Evolutionary conservation across 176 grass and related monocot species (phyloP), one percentile per base, ranked within the genome.

Genomic region (Paspalum notatum): DNA sequence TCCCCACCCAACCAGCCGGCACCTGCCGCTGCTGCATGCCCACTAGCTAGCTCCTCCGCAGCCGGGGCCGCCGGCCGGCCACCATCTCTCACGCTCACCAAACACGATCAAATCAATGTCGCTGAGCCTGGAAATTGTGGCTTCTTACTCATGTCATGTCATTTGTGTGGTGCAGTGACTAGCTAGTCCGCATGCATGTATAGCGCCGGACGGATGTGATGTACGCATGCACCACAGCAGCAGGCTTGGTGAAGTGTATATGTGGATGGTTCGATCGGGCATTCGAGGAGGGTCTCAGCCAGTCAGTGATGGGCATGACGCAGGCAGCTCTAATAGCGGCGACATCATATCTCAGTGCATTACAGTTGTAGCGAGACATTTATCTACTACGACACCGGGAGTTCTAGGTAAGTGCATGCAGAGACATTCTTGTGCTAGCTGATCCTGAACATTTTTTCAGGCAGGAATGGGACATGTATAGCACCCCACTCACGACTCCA

Each of bases 71-170:
- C 14, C 44, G 21, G 15, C 3, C 4, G 22, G 7, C 6, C 45
- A 51, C 14, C 44, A 26, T 61, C 74, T 32, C 58, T 47, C 58
- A 57, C 12, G 54, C 40, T 76, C 73, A 64, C 60, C 45, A 21
- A 63, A 49, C 74, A 47, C 74, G 20, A 18, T 7, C 8, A 20
- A 9, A 0, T 70, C 5, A 14, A 14, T 13, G 21, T 8, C 2
- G 24, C 50, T 22, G 11, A 5, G 4, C 8, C 12, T 44, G 27
- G 9, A 39, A 22, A 45, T 22, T 55, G 71, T 54, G 14, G 71
- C 32, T 40, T 12, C 39, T 32, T 32, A 32, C 3, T 32, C 70
- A 73, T 41, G 20, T 13, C 21, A 32, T 32, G 20, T 13, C 21
- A 32, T 32, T 32, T 32, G 32, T 32, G 39, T 25, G 58, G 72